These are phyloP conservation scores for Hortiboletus campestris DNA, from an alignment of 768 basidiomycete species.

Conservation along the genomic window DNA sequence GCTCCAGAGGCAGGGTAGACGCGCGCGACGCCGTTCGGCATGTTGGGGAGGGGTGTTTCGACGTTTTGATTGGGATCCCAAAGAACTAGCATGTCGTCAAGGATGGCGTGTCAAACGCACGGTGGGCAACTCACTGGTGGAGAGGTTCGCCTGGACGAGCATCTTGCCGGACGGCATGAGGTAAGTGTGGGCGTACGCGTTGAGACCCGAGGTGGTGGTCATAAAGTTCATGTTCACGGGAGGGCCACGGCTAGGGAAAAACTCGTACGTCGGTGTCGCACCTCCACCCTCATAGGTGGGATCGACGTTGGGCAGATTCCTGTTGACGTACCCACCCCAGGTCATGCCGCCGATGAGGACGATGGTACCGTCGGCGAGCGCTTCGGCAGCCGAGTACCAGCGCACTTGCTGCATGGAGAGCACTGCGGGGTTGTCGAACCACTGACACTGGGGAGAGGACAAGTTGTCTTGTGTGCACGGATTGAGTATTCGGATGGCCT, in stretches of 20 bases:
- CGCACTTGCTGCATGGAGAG: slow-evolving; percentile 64
- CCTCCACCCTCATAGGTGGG: slow-evolving; percentile 58
- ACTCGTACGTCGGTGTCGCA: slow-evolving; percentile 79
- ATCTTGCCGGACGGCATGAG: slow-evolving; percentile 72
- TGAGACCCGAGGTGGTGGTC: slow-evolving; percentile 69
- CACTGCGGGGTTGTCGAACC: slow-evolving; percentile 65
- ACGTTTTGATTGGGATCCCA: slow-evolving; percentile 54
- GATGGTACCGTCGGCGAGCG: slow-evolving; percentile 71
- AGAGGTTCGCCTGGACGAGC: slow-evolving; percentile 76
- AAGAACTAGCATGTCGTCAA: slow-evolving; percentile 32
- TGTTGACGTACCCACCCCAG: slow-evolving; percentile 73
- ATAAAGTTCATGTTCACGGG: slow-evolving; percentile 62
- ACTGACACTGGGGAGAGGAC: slow-evolving; percentile 50
- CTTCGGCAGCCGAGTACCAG: slow-evolving; percentile 75
- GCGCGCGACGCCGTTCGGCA: slow-evolving; percentile 72
- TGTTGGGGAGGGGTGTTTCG: slow-evolving; percentile 64
- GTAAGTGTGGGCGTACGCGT: slow-evolving; percentile 72
- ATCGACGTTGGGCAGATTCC: slow-evolving; percentile 64
- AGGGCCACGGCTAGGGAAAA: slow-evolving; percentile 62
- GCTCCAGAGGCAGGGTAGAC: slow-evolving; percentile 92
- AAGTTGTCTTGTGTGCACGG: slow-evolving; percentile 57
- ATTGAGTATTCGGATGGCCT: slow-evolving; percentile 74
- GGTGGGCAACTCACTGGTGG: slow-evolving; percentile 53
- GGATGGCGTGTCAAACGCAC: neutral
- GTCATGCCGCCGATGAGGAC: slow-evolving; percentile 78